Percentiles rank a stretch among this genome's conserved stretches.
Conservation (phyloP, 73 alveolate species). For the Tetrahymena thermophila region DNA sequence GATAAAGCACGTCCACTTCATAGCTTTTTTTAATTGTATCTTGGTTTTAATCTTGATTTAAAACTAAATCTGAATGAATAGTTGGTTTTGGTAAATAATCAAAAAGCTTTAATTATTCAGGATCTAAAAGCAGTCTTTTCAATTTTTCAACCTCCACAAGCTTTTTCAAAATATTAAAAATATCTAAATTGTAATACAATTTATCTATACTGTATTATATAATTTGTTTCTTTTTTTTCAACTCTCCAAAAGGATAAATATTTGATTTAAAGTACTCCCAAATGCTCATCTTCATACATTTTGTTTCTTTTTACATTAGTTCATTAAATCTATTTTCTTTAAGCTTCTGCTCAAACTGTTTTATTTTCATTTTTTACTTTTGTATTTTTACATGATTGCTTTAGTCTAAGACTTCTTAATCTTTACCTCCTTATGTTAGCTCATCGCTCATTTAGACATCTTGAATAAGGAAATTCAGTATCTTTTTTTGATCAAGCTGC, state of each 20-base stretch:
- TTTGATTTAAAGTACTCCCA: background rate
- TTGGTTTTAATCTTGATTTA: no score
- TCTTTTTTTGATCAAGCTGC: no score
- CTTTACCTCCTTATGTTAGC: background rate
- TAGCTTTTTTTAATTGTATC: background rate
- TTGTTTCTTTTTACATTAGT: background rate
- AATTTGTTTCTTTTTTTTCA: background rate
- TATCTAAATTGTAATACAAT: conserved; percentile 10
- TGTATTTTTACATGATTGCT: background rate
- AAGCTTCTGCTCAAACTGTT: background rate
- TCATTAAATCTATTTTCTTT: background rate
- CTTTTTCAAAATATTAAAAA: conserved; percentile 13
- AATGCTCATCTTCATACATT: background rate
- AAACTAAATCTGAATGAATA: background rate
- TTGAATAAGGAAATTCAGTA: no score
- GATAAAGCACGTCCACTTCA: background rate
- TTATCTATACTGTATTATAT: conserved; percentile 11
- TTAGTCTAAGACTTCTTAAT: background rate
- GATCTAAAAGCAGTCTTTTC: conserved; percentile 5
- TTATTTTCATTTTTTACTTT: no score
- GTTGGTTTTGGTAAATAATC: conserved; percentile 32
- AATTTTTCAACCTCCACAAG: conserved; percentile 20
- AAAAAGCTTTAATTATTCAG: conserved; percentile 19
- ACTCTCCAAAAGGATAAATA: background rate
- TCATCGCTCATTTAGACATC: no score